Evolutionary conservation across 1,284 basidiomycete genomes (phyloP), one percentile per base, ranked within the genome.

Genomic region (Lentinus polychrous): DNA sequence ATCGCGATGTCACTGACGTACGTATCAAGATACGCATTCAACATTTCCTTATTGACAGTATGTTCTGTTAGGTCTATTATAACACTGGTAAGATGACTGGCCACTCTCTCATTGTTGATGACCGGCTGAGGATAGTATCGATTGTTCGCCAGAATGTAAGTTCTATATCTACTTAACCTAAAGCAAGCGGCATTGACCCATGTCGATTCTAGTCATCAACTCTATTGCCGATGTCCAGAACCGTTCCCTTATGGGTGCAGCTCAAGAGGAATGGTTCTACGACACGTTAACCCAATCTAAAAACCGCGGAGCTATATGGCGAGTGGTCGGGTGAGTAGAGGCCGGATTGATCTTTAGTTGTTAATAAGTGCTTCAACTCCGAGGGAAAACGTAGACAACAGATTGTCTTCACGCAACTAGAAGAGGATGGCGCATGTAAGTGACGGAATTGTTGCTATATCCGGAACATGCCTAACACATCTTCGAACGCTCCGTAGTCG

Each of bases 1-100:
- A 83, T 53, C 70, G 81, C 38, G 78, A 80, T 56, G 56, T 82
- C n/a, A 83, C 80, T 2, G 79, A 82, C 58, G 70, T 75, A 53
- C 57, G 69, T 60, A 27, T 22, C 33, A 10, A 15, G n/a, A 34
- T 7, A 1, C 10, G 18, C 18, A 15, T 32, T 39, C 33, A n/a
- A 23, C 27, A 7, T 15, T 15, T 36, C 35, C 23, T 33, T 42
- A 20, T 33, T 23, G 14, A n/a, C 42, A 20, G 8, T n/a, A n/a
- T 27, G 22, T 15, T 31, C 31, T 14, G 14, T 15, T 46, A 76
- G 75, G 57, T 80, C 3, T 76, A 76, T 57, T 83, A 78, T 55
- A 83, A 83, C 62, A 76, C 74, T 11, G 69, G 72, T 71, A 49
- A n/a, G 40, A 14, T n/a, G n/a, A n/a, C n/a, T n/a, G n/a, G n/a